These are phyloP conservation scores for Corynespora cassiicola DNA, from an alignment of 2,329 filamentous ascomycete genomes.

Conservation along the genomic window DNA sequence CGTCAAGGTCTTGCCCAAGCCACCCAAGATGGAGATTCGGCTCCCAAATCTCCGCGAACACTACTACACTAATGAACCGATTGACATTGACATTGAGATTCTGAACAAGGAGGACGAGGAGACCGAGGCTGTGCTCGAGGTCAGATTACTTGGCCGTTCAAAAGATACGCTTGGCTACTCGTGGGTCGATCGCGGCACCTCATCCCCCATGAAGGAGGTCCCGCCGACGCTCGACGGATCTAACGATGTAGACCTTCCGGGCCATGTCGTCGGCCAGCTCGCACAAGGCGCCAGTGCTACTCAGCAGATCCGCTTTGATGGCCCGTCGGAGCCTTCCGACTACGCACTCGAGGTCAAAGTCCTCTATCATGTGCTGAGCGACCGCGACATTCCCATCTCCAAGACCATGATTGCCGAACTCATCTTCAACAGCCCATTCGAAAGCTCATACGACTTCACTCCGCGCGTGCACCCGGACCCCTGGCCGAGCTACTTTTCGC, in stretches of 20 bases:
- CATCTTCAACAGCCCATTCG: slow-evolving; percentile 81
- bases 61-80: slow-evolving; percentile 84
- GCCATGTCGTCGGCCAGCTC: slow-evolving; percentile 45
- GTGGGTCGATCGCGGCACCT: slow-evolving; percentile 52
- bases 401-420: slow-evolving; percentile 75
- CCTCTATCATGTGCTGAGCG: slow-evolving; percentile 79
- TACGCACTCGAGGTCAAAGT: slow-evolving; percentile 76
- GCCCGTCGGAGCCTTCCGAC: slow-evolving; percentile 55
- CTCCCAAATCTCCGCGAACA: slow-evolving; percentile 68
- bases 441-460: slow-evolving; percentile 87
- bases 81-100: slow-evolving; percentile 73
- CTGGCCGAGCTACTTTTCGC: slow-evolving; percentile 88
- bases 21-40: slow-evolving; percentile 85
- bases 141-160: slow-evolving; percentile 67
- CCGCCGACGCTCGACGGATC: slow-evolving; percentile 28
- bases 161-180: slow-evolving; percentile 53
- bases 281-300: slow-evolving; percentile 36
- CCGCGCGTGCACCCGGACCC: slow-evolving; percentile 77
- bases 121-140: slow-evolving; percentile 73
- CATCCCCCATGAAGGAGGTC: slow-evolving; percentile 38
- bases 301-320: slow-evolving; percentile 47
- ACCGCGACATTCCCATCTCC: slow-evolving; percentile 79
- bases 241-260: slow-evolving; percentile 39
- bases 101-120: slow-evolving; percentile 84
- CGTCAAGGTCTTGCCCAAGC: slow-evolving; percentile 82